A percentile compares a stretch with the other conserved stretches of the same genome.
Evolutionary conservation across 192 early-diverging fungal species (phyloP).

Genomic region (Tieghemiomyces parasiticus): DNA sequence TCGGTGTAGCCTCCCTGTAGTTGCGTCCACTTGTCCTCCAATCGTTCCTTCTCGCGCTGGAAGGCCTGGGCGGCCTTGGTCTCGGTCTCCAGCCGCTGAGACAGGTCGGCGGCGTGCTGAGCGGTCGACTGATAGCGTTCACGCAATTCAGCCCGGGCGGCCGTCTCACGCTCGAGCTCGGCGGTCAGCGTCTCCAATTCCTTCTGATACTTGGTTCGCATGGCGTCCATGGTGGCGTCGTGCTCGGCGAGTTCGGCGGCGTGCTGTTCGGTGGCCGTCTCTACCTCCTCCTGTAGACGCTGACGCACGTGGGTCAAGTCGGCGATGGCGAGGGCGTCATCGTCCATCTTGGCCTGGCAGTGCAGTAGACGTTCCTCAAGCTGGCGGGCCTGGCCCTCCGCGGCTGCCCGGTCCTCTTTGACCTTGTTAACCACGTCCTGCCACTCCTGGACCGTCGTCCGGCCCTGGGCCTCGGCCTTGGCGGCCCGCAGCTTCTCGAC

Average conservation of each 20-base stretch:
- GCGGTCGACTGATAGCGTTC: conserved; percentile 56
- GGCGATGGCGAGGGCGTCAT: conserved; percentile 46
- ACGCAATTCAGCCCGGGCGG: conserved; percentile 43
- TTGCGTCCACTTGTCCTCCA: conserved; percentile 56
- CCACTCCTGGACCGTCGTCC: conserved; percentile 50
- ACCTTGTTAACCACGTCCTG: conserved; percentile 49
- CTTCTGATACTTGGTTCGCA: conserved; percentile 69
- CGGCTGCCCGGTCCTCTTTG: conserved; percentile 35
- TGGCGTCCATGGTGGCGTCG: conserved; percentile 49
- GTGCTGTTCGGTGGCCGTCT: conserved; percentile 48
- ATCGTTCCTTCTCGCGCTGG: conserved; percentile 67
- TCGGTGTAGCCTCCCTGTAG: conserved; percentile 49
- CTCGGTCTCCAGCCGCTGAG: conserved; percentile 50
- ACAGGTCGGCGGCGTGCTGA: conserved; percentile 39
- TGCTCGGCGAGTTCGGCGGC: conserved; percentile 61
- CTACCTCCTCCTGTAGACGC: conserved; percentile 64
- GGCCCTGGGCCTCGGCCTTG: conserved; percentile 48
- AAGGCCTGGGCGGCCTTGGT: conserved; percentile 43
- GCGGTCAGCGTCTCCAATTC: conserved; percentile 64
- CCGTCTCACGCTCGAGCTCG: conserved; percentile 67
- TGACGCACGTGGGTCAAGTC: conserved; percentile 55
- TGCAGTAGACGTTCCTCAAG: conserved; percentile 60
- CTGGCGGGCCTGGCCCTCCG: conserved; percentile 43
- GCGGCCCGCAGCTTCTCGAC: conserved; percentile 57
- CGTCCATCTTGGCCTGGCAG: conserved; percentile 61